Base-by-base conservation (phyloP, 495 filamentous ascomycete species). In the Aspergillus steynii region DNA sequence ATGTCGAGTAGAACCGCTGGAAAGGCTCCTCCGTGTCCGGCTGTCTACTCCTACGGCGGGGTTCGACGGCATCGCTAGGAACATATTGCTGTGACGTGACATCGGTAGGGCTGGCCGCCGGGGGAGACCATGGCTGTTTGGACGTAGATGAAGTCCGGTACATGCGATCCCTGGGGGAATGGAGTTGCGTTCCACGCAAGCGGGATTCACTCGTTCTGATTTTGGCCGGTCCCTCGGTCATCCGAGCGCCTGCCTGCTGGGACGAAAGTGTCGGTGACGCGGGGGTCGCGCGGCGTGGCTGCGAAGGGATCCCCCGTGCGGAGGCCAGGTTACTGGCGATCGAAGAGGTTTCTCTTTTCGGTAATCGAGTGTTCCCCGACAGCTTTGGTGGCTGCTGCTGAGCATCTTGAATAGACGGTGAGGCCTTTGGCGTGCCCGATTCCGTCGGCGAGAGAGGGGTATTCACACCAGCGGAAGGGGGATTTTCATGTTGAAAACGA, bases 241-340 rank as follows among this genome's bases (percentile, higher is more conserved):
- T 78, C 61, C 85, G 93, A 1, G 89, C 90, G 15, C 89, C 88
- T 5, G 86, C 90, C 66, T 91, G 88, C 46, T 91, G 87, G 34
- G 84, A 85, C 56, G 90, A 90, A 25, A 92, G 76, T 37, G 85
- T 88, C n/a, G 88, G 89, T 7, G 85, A 88, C 20, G 71, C 78
- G 12, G 82, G 82, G 75, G 82, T 68, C 74, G 85, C 76, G 66
- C 83, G 77, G 14, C 88, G 85, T 53, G 83, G 83, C 53, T 86
- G 86, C 20, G 88, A 80, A 2, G 90, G 90, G 61, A 96, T 97
- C 25, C 93, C 93, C 61, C 93, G 81, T 5, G 92, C 93, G 2
- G 91, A 92, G 0, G 93, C 93, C 7, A 97, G 78, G 65, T 97
- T 96, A 69, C 87, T 97, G 42, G 92, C 94, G 58, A 97, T 96